phyloP scores from a whole-genome alignment of 129 eudicot species.

The Silybum marianum region DNA sequence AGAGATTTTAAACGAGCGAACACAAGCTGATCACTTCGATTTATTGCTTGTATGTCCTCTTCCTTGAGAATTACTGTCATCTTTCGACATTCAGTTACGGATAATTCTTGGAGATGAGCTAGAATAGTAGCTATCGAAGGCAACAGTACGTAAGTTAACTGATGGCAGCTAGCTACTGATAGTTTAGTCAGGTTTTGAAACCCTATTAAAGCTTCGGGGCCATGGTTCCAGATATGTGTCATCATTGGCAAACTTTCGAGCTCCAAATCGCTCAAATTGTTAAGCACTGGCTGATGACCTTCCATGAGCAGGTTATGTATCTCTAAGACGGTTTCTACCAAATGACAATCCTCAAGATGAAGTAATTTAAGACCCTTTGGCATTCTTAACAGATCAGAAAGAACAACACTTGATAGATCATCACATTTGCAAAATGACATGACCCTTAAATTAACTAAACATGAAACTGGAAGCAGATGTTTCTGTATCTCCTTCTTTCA shows the following conservation, averaged over 20 bases:
- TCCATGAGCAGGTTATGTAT: slow-evolving; percentile 6
- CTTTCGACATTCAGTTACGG: slow-evolving; percentile 24
- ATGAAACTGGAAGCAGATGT: slow-evolving; percentile 13
- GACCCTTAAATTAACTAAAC: slow-evolving; percentile 10
- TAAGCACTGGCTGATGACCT: slow-evolving; percentile 11
- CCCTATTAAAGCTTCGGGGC: slow-evolving; percentile 16
- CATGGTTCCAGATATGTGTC: slow-evolving; percentile 33
- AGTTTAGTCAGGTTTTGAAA: slow-evolving; percentile 30
- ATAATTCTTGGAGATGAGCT: slow-evolving; percentile 25
- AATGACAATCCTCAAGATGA: slow-evolving; percentile 21
- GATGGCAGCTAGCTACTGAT: slow-evolving; percentile 21
- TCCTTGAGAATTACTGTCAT: slow-evolving; percentile 23
- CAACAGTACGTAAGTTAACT: slow-evolving; percentile 12
- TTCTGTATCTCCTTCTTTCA: slow-evolving; percentile 22
- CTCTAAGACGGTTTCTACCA: slow-evolving; percentile 20
- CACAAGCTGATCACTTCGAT: neutral
- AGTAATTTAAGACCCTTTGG: slow-evolving; percentile 28
- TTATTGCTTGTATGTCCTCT: neutral
- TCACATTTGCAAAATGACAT: slow-evolving; percentile 29
- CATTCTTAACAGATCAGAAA: slow-evolving; percentile 4
- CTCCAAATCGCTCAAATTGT: slow-evolving; percentile 21
- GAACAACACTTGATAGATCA: slow-evolving; percentile 24
- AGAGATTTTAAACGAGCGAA: slow-evolving; percentile 25
- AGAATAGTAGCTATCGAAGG: slow-evolving; percentile 14
- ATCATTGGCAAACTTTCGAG: neutral